Evolutionary conservation across 2,329 filamentous ascomycete species (phyloP), one percentile per base, ranked within the genome.

Genomic region (Penicillium sumatraense): DNA sequence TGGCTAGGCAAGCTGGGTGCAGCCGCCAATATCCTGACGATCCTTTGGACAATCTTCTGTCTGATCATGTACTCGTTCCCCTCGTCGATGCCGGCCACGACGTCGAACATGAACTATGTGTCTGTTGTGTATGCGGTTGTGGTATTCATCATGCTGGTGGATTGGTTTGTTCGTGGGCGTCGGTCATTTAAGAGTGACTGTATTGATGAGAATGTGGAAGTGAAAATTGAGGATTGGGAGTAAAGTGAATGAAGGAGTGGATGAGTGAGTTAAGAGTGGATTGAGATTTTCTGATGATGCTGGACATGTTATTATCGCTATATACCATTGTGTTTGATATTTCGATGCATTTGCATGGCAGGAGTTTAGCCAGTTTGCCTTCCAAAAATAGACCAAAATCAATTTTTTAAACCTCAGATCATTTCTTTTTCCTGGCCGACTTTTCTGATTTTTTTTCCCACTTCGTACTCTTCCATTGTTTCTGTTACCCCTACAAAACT

Each of bases 1-100:
- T 81, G 77, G 73, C 66, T 82, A 23, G 79, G 78, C 1, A 69
- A 68, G 5, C 36, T 79, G 38, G 80, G 79, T 1, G 54, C 75
- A 20, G 62, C 76, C 41, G 66, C 75, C 13, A 81, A 82, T 57
- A 64, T 74, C 16, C 69, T 81, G 6, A 65, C 60, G 10, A 66
- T 82, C 13, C 38, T 63, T 13, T 83, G 80, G 79, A 82, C 79
- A 0, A 33, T 75, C 24, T 80, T 83, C 59, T 63, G 56, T 18
- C 35, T 66, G 27, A 42, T 69, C 9, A 64, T 69, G 57, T 69
- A 78, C 65, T 76, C 74, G 20, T 77, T 78, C 64, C 75, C 75
- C 8, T 56, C 63, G 29, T 60, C 58, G 4, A 64, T 68, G 58
- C 75, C 75, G 13, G 74, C 72, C 6, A 61, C 55, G 6, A 60